A percentile compares a stretch with the other conserved stretches of the same genome.
Conservation (phyloP, 225 moss, liverwort and hornwort species). For the Physcomitrellopsis africana region DNA sequence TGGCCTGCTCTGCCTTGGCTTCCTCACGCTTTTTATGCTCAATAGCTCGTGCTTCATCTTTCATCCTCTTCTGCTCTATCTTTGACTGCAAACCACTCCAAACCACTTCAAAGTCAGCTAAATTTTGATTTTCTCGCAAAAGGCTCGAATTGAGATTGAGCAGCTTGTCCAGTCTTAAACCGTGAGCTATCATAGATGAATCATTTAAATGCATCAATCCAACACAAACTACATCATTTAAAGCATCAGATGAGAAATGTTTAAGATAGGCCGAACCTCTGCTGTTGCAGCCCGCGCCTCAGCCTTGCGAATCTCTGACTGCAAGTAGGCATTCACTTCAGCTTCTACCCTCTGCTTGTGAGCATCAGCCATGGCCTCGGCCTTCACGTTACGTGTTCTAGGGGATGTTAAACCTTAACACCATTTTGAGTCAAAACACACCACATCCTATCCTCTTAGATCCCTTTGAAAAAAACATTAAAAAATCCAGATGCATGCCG, state of each 20-base stretch:
- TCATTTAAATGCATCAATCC: too few species aligned
- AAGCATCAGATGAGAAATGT: not conserved
- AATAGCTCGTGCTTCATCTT: slow-evolving; percentile 48
- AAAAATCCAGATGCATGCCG: too few species aligned
- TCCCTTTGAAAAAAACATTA: too few species aligned
- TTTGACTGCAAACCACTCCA: slow-evolving; percentile 45
- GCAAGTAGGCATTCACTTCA: slow-evolving; percentile 47
- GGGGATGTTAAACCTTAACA: slow-evolving; percentile 44
- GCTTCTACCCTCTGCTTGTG: slow-evolving; percentile 50
- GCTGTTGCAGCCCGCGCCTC: slow-evolving; percentile 51
- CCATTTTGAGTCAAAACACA: slow-evolving; percentile 11
- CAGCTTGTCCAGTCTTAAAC: too few species aligned
- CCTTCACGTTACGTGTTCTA: slow-evolving; percentile 43
- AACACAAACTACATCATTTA: too few species aligned
- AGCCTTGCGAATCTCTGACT: slow-evolving; percentile 48
- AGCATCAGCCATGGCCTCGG: slow-evolving; percentile 54
- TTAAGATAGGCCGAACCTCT: slow-evolving; percentile 32
- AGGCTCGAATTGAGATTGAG: too few species aligned
- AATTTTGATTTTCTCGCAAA: too few species aligned
- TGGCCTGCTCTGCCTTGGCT: slow-evolving; percentile 43
- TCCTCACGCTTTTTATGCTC: slow-evolving; percentile 61
- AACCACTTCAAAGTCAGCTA: not conserved
- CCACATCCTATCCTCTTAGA: too few species aligned
- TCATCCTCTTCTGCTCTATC: slow-evolving; percentile 52
- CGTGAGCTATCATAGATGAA: too few species aligned